Evolutionary conservation across 2,329 filamentous ascomycete genomes (phyloP), one percentile per base, ranked within the genome.

Genomic region (Calonectria ilicicola): DNA sequence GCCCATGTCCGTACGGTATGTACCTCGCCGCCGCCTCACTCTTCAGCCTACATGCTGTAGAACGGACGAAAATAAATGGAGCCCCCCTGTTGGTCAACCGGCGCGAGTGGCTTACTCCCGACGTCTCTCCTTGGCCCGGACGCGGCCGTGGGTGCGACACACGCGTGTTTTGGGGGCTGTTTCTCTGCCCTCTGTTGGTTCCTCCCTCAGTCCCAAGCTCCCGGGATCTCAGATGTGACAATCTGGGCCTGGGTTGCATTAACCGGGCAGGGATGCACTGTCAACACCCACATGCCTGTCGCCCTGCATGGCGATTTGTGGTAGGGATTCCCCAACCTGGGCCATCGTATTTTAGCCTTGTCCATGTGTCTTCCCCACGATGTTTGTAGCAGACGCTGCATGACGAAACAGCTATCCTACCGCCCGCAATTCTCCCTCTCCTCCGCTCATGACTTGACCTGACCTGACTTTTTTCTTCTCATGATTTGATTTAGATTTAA

Each of bases 21-120:
- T 32, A 32, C 46, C 19, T 32, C 46, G 38, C 78, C 75, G 38
- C 67, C 69, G 64, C 70, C 69, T 67, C 70, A 60, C 32, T 46
- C 42, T 44, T 65, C 35, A 44, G 27, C 53, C 56, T 42, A 12
- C 29, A 70, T 64, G 70, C 51, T 74, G 78, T 77, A 72, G 60
- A 67, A 73, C 77, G 40, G 69, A 78, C 78, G 78, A 80, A 78
- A 80, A 80, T 78, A 78, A 74, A 73, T 72, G 29, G 49, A 51
- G 56, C 32, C 56, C 70, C 60, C 64, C 74, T 67, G 75, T 78
- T 80, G 78, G 78, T 23, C 65, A 68, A 56, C 35, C 53, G 63
- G 77, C 69, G 74, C 78, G 75, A 80, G 78, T 80, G 78, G 78
- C 78, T 73, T 38, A 44, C 27, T 69, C 35, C 63, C 4, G 35